phyloP scores from a whole-genome alignment of 331 rosid species.

The Cydonia oblonga region DNA sequence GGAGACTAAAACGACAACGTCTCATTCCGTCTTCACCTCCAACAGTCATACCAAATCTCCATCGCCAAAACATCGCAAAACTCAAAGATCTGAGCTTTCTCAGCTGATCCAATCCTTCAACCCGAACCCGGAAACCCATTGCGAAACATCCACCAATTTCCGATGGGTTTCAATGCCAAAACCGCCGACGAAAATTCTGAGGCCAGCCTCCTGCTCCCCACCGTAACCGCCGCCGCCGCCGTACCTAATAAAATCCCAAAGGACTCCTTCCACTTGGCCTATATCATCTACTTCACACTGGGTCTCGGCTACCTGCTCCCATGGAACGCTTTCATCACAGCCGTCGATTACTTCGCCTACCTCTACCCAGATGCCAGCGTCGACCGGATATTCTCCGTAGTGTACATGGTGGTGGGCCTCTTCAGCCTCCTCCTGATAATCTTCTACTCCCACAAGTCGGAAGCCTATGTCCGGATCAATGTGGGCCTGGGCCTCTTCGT shows the following conservation, averaged over 20 bases:
- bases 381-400: conserved; percentile 77
- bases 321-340: conserved; percentile 93
- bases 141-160: neutral
- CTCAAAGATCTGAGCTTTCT: neutral
- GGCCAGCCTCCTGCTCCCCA: conserved; percentile 35
- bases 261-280: conserved; percentile 54
- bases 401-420: conserved; percentile 53
- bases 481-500: conserved; percentile 53
- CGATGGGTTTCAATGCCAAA: conserved; percentile 19
- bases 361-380: conserved; percentile 76
- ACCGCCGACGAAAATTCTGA: conserved; percentile 27
- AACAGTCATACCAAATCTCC: neutral
- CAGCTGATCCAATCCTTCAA: neutral
- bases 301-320: conserved; percentile 86
- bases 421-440: conserved; percentile 46
- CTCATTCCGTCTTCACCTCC: neutral
- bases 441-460: conserved; percentile 47
- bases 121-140: neutral
- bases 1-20: neutral
- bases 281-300: conserved; percentile 61
- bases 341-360: conserved; percentile 78
- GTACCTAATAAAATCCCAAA: conserved; percentile 21
- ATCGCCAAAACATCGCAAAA: neutral
- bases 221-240: neutral
- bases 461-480: conserved; percentile 50